A percentile compares a stretch with the other conserved stretches of the same genome.
Evolutionary conservation across 257 asterid genomes (phyloP).

Genomic region (Solanum piurae): DNA sequence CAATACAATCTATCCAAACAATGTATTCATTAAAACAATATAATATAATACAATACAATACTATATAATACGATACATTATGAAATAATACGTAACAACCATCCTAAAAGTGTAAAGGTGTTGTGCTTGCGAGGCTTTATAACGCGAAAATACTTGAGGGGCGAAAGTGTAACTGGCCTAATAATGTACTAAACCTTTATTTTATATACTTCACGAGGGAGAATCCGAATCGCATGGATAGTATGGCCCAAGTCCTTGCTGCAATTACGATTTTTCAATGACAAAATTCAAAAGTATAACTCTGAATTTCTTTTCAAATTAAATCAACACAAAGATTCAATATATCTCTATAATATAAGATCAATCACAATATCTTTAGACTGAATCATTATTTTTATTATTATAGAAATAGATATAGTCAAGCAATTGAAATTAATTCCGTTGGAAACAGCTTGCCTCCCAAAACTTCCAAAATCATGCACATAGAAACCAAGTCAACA

Average conservation of each 20-base stretch:
- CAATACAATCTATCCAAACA: no score
- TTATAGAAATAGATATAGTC: neutral
- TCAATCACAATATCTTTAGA: neutral
- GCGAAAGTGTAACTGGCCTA: no score
- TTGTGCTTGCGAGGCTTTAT: no score
- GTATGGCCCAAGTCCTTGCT: neutral
- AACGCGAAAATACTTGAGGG: no score
- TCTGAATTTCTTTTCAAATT: neutral
- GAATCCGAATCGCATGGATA: neutral
- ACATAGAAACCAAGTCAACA: slow-evolving; percentile 19
- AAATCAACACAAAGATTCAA: neutral
- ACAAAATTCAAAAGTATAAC: neutral
- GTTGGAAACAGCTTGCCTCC: slow-evolving; percentile 1
- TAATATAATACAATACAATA: no score
- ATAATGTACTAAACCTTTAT: no score
- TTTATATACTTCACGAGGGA: neutral
- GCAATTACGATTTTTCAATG: neutral
- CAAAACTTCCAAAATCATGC: neutral
- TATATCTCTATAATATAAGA: neutral
- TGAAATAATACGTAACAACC: no score
- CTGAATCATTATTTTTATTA: neutral
- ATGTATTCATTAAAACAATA: no score
- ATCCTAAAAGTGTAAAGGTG: no score
- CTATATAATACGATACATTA: no score
- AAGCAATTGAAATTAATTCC: neutral